Base-by-base conservation (phyloP, 495 filamentous ascomycete species). In the Pseudotulostoma volvatum region DNA sequence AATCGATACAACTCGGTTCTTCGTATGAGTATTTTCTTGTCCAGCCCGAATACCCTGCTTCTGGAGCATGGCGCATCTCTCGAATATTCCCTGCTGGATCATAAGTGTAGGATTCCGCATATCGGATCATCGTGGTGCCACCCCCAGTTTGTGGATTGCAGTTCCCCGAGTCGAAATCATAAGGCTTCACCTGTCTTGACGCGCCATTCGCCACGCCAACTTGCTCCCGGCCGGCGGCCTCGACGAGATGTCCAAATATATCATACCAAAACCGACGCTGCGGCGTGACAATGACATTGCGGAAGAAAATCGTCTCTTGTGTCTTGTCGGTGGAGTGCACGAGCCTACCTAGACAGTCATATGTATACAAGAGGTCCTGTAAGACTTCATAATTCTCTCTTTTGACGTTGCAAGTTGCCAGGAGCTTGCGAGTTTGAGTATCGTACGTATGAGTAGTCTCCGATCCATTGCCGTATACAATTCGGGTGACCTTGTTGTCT, bases 181-280 rank as follows among this genome's bases (percentile, higher is more conserved):
- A n/a, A n/a, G n/a, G n/a, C n/a, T n/a, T n/a, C n/a, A n/a, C n/a
- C n/a, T n/a, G n/a, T n/a, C n/a, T n/a, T n/a, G n/a, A n/a, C n/a
- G n/a, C n/a, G n/a, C n/a, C n/a, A n/a, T n/a, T n/a, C n/a, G n/a
- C n/a, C n/a, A n/a, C n/a, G n/a, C n/a, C n/a, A n/a, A n/a, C n/a
- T n/a, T n/a, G n/a, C 28, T 55, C 55, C 2, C 60, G 43, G 3
- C 60, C 60, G 2, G 50, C 48, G 1, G 60, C 52, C 19, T 53
- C 19, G 20, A 56, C 34, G 9, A 64, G 56, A 18, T 44, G 44
- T 32, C 47, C 39, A 5, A 54, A 9, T 8, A 51, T 14, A 43
- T 64, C 61, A 36, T 63, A 64, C 1, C 34, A 45, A 38, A 44
- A 63, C 1, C 51, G 42, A 13, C 33, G 28, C 18, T n/a, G 38